Percentiles rank a stretch among this genome's conserved stretches.
These are phyloP conservation scores for Hydrangea macrophylla DNA, from an alignment of 148 eudicot genomes.

Conservation along the genomic window DNA sequence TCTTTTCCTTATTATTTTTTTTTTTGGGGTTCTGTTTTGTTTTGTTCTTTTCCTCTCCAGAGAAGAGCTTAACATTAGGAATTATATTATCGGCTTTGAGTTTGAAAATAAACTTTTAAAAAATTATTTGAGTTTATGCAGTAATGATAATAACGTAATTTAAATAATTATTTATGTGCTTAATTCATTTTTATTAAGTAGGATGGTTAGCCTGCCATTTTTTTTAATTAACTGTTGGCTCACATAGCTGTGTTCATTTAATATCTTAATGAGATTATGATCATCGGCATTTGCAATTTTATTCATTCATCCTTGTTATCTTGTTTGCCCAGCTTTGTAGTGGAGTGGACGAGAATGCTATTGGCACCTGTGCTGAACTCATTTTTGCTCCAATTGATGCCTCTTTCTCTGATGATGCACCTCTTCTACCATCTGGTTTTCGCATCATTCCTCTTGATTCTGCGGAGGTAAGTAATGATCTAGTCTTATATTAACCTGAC, in stretches of 20 bases:
- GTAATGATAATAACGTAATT: neutral
- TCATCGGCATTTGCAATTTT: neutral
- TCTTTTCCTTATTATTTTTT: too few species aligned
- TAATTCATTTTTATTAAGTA: too few species aligned
- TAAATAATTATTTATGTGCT: too few species aligned
- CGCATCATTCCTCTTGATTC: slow-evolving; percentile 81
- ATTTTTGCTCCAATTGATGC: slow-evolving; percentile 92
- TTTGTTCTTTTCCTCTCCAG: neutral
- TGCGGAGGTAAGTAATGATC: slow-evolving; percentile 29
- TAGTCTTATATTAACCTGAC: neutral
- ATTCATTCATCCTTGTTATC: neutral
- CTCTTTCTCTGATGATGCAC: slow-evolving; percentile 88
- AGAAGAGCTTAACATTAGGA: neutral
- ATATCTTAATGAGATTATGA: neutral
- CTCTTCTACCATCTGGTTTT: slow-evolving; percentile 93
- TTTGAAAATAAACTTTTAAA: neutral
- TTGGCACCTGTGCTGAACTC: slow-evolving; percentile 77
- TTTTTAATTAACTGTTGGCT: neutral
- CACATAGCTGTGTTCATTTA: neutral
- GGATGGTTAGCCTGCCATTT: neutral
- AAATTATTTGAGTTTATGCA: neutral
- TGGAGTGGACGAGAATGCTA: slow-evolving; percentile 85
- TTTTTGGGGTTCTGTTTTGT: neutral
- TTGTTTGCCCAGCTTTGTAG: slow-evolving; percentile 58
- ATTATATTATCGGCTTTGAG: neutral